Percentiles rank a stretch among this genome's conserved stretches.
Evolutionary conservation across 345 rosid genomes (phyloP).

Genomic region (Populus tremula): DNA sequence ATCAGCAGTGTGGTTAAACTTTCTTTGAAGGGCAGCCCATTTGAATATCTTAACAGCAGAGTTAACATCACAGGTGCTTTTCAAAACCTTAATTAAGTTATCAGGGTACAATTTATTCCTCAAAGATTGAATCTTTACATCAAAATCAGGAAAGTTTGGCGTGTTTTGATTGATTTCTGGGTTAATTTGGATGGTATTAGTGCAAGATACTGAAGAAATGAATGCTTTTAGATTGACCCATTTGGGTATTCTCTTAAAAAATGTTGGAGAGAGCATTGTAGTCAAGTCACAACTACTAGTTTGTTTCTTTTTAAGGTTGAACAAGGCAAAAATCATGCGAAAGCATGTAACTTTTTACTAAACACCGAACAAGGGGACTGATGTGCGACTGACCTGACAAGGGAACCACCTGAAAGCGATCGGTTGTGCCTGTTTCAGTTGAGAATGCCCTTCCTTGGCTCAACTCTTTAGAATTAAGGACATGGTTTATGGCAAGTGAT

Average conservation of each 20-base stretch:
- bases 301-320: not conserved
- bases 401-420: not conserved
- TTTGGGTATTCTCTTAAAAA: conserved; percentile 27
- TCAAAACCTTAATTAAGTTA: conserved; percentile 38
- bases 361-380: not conserved
- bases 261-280: conserved; percentile 29
- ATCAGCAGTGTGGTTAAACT: conserved; percentile 43
- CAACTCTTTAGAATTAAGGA: not conserved
- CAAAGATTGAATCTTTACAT: conserved; percentile 35
- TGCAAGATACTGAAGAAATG: conserved; percentile 38
- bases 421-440: not conserved
- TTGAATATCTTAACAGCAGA: conserved; percentile 50
- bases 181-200: conserved; percentile 16
- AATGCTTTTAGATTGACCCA: conserved; percentile 24
- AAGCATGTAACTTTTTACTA: not conserved
- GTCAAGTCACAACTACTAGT: conserved; percentile 6
- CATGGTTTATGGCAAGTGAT: not conserved
- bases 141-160: conserved; percentile 19
- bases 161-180: conserved; percentile 19
- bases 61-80: conserved; percentile 29
- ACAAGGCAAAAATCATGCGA: not conserved
- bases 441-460: not conserved
- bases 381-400: conserved; percentile 16
- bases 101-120: conserved; percentile 39
- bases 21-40: conserved; percentile 47